Conservation (phyloP, 495 filamentous ascomycete species). For the Xylaria nigripes region DNA sequence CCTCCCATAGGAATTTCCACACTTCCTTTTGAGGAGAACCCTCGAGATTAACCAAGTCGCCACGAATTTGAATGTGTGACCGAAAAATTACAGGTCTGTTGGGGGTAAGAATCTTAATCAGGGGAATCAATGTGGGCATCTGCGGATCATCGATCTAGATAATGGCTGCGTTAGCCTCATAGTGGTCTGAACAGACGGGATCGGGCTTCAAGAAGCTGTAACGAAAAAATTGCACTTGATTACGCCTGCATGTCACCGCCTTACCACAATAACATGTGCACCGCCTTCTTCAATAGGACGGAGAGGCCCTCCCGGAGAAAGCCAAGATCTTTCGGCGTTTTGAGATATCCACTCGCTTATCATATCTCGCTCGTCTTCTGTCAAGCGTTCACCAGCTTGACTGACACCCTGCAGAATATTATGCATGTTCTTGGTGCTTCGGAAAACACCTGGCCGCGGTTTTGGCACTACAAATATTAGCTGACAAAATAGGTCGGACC, state of each 20-base stretch:
- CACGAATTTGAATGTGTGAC: conserved; percentile 78
- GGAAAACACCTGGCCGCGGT: conserved; percentile 75
- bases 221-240: background rate
- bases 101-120: conserved; percentile 65
- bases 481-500: conserved; percentile 16
- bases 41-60: conserved; percentile 55
- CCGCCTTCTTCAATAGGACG: conserved; percentile 60
- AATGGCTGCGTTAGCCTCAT: background rate
- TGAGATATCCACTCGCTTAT: conserved; percentile 68
- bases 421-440: conserved; percentile 84
- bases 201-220: background rate
- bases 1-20: conserved; percentile 71
- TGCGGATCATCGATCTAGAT: conserved; percentile 70
- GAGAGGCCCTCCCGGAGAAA: conserved; percentile 58
- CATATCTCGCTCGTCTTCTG: conserved; percentile 47
- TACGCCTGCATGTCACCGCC: conserved; percentile 6
- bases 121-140: conserved; percentile 73
- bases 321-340: conserved; percentile 74
- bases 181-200: background rate
- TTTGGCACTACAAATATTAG: conserved; percentile 63
- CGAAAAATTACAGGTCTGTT: conserved; percentile 73
- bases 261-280: conserved; percentile 67
- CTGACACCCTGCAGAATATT: conserved; percentile 86
- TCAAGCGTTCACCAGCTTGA: conserved; percentile 52
- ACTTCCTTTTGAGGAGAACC: conserved; percentile 64